These are phyloP conservation scores for Trichoderma simmonsii DNA, from an alignment of 2,329 filamentous ascomycete genomes.

Conservation along the genomic window DNA sequence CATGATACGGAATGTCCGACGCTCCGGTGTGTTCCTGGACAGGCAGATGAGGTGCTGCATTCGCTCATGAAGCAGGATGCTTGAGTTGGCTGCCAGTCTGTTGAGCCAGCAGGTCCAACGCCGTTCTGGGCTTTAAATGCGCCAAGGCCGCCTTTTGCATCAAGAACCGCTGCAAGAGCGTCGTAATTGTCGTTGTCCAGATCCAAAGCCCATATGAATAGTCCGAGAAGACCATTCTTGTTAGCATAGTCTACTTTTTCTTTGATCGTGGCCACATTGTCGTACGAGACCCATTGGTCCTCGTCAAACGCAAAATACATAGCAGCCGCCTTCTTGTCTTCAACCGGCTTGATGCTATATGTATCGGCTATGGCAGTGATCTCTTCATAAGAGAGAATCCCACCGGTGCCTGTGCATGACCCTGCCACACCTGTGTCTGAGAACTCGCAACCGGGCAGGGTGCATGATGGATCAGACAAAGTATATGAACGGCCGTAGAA, in stretches of 20 bases:
- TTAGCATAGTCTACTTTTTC: not conserved
- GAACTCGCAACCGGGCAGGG: not conserved
- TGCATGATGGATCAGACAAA: not conserved
- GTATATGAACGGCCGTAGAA: not conserved
- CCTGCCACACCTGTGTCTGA: not conserved
- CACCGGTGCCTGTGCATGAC: not conserved
- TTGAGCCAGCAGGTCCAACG: not conserved
- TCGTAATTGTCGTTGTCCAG: not conserved
- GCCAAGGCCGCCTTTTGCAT: not conserved
- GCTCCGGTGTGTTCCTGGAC: not conserved
- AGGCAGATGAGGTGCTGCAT: not conserved
- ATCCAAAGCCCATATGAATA: not conserved
- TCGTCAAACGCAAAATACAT: not conserved
- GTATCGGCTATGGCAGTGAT: not conserved
- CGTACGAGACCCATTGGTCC: not conserved
- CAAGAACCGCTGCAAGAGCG: not conserved
- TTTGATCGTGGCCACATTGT: not conserved
- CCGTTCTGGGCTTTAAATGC: not conserved
- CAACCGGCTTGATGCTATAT: not conserved
- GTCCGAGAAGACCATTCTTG: not conserved
- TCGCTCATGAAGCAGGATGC: not conserved
- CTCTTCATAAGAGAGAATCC: not conserved
- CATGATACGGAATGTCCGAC: not conserved
- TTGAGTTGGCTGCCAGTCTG: not conserved
- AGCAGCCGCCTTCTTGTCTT: not conserved